Base-by-base conservation (phyloP, 306 rosid genomes). In the Myrica gale region DNA sequence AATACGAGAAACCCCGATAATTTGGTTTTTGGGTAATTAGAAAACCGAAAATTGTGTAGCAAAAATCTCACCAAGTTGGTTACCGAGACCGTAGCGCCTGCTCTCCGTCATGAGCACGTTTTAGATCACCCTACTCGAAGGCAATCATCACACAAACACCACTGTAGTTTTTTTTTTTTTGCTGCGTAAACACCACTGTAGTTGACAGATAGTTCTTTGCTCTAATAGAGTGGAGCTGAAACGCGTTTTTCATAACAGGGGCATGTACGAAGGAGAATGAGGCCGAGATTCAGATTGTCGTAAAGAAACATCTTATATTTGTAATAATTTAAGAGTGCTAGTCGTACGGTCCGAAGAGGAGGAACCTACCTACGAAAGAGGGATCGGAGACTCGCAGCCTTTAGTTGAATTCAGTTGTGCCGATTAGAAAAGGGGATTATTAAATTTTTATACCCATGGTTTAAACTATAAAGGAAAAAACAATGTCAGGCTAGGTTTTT, bases 31-130 rank as follows among this genome's bases (percentile, higher is more conserved):
- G 32, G 32, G 32, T 26, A 26, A 26, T 26, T 26, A 26, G 32
- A 26, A 26, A 26, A 26, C 32, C 32, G 32, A 26, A 26, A 26
- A 26, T 26, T 26, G 32, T 21, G 19, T 17, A 57, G 21, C 11
- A 37, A 21, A 20, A 8, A 62, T 15, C 81, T 63, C 56, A 88
- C 89, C 87, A 12, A 75, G 60, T 32, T 80, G 89, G 61, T 77
- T 84, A 16, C 71, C 79, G 51, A 82, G 80, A 74, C 52, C 81
- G 57, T 57, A 72, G 39, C 83, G 85, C 83, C 84, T 77, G 71
- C 39, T 55, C 7, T 84, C 89, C 20, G 84, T 88, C 89, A 88
- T 85, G 82, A 83, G 61, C 12, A 23, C 50, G 10, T 46, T 47
- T 45, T 20, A 9, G 15, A 75, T 65, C 5, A 65, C 51, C 63